These are phyloP conservation scores for Phlebiopsis gigantea DNA, from an alignment of 768 basidiomycete genomes.

Conservation along the genomic window DNA sequence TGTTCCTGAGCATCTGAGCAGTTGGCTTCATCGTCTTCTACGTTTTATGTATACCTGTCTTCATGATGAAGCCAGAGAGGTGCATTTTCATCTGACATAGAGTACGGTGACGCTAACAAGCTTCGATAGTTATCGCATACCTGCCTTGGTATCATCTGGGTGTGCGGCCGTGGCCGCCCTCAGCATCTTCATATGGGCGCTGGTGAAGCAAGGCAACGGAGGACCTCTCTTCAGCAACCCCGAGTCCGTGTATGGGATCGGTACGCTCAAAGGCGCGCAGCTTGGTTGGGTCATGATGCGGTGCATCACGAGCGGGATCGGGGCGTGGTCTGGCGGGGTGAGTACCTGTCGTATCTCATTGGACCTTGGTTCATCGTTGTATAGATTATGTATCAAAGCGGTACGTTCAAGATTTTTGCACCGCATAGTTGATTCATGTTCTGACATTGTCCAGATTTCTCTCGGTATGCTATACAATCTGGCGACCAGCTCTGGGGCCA, in stretches of 20 bases:
- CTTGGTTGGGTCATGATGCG: slow-evolving; percentile 29
- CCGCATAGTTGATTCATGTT: neutral
- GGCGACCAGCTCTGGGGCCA: slow-evolving; percentile 29
- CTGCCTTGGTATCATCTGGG: slow-evolving; percentile 23
- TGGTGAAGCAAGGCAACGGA: slow-evolving; percentile 24
- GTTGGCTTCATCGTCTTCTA: slow-evolving; percentile 29
- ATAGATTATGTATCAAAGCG: slow-evolving; percentile 17
- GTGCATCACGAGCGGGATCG: slow-evolving; percentile 27
- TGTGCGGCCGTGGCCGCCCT: slow-evolving; percentile 25
- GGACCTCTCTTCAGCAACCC: slow-evolving; percentile 27
- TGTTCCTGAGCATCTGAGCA: neutral
- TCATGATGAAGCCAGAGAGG: slow-evolving; percentile 26
- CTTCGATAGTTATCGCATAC: slow-evolving; percentile 19
- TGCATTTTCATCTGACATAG: slow-evolving; percentile 1
- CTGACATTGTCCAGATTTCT: slow-evolving; percentile 22
- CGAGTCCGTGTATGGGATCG: slow-evolving; percentile 22
- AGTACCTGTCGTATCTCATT: neutral
- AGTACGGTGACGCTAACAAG: neutral
- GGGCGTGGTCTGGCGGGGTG: slow-evolving; percentile 27
- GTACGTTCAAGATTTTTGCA: slow-evolving; percentile 5
- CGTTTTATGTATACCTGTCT: slow-evolving; percentile 24
- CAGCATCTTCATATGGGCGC: slow-evolving; percentile 15
- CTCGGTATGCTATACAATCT: slow-evolving; percentile 26
- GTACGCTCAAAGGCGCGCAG: slow-evolving; percentile 18
- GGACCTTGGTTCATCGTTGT: neutral